Conservation (phyloP, 2,329 filamentous ascomycete genomes). For the Phaeoacremonium minimum region DNA sequence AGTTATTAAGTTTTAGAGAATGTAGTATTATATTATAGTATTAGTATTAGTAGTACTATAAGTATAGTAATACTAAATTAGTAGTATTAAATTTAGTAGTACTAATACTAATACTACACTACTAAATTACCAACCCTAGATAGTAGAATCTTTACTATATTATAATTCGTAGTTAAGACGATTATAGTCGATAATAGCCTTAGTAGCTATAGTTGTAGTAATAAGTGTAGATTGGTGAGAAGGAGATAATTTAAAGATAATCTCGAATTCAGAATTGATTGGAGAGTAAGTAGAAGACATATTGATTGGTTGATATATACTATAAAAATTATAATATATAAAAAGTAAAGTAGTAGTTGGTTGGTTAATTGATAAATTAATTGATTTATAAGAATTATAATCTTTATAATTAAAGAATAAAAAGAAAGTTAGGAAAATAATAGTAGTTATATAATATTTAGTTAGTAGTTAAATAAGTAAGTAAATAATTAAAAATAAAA, state of each 20-base stretch:
- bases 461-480: neutral
- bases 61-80: too few species aligned
- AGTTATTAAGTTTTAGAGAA: too few species aligned
- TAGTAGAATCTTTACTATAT: neutral
- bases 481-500: neutral
- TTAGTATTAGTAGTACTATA: too few species aligned
- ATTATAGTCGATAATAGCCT: too few species aligned
- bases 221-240: neutral
- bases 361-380: neutral
- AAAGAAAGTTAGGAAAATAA: neutral
- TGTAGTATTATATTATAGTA: too few species aligned
- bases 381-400: neutral
- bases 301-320: neutral
- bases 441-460: neutral
- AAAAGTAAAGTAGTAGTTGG: too few species aligned
- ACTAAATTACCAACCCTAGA: too few species aligned
- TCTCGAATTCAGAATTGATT: neutral
- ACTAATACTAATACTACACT: too few species aligned
- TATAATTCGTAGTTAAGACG: neutral
- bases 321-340: neutral
- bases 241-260: conserved; percentile 5
- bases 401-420: neutral
- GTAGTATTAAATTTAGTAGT: too few species aligned
- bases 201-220: conserved; percentile 1
- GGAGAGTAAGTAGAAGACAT: neutral